Base-by-base conservation (phyloP, 345 rosid genomes). In the Cardamine resedifolia region DNA sequence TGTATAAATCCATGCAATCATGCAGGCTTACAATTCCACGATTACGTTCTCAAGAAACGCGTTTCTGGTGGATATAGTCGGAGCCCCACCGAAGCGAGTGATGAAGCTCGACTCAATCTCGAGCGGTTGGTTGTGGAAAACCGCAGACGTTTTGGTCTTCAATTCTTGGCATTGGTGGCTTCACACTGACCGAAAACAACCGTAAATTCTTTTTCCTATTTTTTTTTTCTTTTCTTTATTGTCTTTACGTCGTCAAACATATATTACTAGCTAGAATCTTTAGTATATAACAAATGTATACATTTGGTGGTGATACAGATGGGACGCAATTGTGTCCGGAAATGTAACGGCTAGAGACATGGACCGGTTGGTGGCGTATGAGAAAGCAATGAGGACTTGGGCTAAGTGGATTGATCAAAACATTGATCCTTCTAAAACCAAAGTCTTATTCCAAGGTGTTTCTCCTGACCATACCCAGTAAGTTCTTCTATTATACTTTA, bases 121-220 rank as follows among this genome's bases (percentile, higher is more conserved):
- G 28, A 64, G 81, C 33, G 91, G 84, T 21, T 50, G 75, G 6
- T 33, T 80, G 4, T 93, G 97, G 98, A 79, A 68, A 68, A 80
- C 66, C 0, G 80, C 64, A 19, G 89, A 90, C 68, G 74, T 83
- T 27, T 64, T 93, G 78, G 23, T 93, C 56, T 93, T 90, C 78
- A 78, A 93, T 47, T 60, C 96, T 2, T 93, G 98, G 98, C 98
- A 93, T 57, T 93, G 97, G 98, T 93, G 98, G 98, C 89, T 86
- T 64, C 98, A 93, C 69, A 80, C 85, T 0, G 88, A 80, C 19
- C 73, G 85, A 61, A 90, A 93, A 64, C 98, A 93, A 72, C 88
- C 91, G 88, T 93, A 78, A 38, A 81, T 18, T 2, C 19, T 6
- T 48, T 5, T 64, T 21, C n/a, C n/a, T n/a, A n/a, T 48, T 8